Percentiles rank a stretch among this genome's conserved stretches.
Evolutionary conservation across 1,139 yeast species (phyloP).

Genomic region (Kodamaea plutei): DNA sequence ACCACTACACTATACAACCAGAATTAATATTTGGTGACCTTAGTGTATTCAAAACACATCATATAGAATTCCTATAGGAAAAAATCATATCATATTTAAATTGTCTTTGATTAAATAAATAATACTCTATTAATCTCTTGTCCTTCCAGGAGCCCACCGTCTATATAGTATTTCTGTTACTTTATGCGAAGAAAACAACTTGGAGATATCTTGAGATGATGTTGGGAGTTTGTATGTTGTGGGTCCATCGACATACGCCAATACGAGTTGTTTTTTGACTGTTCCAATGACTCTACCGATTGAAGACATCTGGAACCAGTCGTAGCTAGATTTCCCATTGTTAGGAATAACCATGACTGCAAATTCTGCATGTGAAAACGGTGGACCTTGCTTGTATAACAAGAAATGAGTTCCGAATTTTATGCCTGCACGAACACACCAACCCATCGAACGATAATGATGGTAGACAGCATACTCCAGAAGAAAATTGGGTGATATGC

Average conservation of each 20-base stretch:
- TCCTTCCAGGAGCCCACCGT: conserved; percentile 82
- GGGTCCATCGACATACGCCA: conserved; percentile 54
- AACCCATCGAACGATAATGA: conserved; percentile 82
- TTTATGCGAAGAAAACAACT: conserved; percentile 37
- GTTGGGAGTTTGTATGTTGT: no score
- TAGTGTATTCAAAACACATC: no score
- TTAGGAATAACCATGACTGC: conserved; percentile 53
- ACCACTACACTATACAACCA: conserved; percentile 29
- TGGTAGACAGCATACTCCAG: conserved; percentile 72
- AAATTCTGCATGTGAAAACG: conserved; percentile 90
- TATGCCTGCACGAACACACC: conserved; percentile 92
- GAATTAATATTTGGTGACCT: no score
- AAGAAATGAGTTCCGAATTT: conserved; percentile 86
- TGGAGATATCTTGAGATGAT: no score
- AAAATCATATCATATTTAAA: no score
- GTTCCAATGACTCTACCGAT: conserved; percentile 80
- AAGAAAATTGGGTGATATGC: conserved; percentile 32
- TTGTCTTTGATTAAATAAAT: no score
- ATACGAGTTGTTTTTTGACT: conserved; percentile 73
- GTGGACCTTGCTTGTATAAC: conserved; percentile 87
- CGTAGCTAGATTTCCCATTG: conserved; percentile 23
- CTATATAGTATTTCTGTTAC: conserved; percentile 65
- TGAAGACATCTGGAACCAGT: conserved; percentile 65
- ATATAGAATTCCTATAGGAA: no score
- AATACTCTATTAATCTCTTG: conserved; percentile 53